Evolutionary conservation across 2,329 filamentous ascomycete species (phyloP).

Genomic region (Penicillium sp.): DNA sequence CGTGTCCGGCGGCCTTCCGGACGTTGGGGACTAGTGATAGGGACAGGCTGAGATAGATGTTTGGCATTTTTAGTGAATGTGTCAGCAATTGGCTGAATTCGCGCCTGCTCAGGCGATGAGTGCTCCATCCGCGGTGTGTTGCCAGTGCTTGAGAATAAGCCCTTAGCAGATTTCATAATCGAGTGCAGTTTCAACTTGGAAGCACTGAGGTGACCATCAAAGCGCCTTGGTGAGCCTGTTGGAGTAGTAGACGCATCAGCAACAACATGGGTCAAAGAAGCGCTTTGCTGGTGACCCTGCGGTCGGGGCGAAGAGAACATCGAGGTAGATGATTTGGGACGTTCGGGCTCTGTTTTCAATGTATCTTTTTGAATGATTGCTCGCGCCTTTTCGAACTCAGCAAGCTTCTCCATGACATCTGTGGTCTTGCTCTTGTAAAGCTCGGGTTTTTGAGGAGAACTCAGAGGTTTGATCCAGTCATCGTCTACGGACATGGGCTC

Average conservation of each 20-base stretch:
- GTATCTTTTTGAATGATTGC: conserved; percentile 10
- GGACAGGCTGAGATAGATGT: conserved; percentile 21
- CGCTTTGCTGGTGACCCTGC: conserved; percentile 56
- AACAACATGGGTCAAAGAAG: conserved; percentile 59
- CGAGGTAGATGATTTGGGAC: conserved; percentile 66
- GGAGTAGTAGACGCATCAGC: conserved; percentile 57
- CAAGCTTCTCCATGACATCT: conserved; percentile 57
- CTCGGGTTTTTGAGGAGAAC: conserved; percentile 47
- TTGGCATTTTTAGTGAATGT: conserved; percentile 14
- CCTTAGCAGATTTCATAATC: conserved; percentile 82
- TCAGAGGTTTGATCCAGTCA: conserved; percentile 59
- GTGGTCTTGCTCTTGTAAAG: conserved; percentile 61
- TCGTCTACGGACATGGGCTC: conserved; percentile 43
- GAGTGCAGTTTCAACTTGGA: conserved; percentile 92
- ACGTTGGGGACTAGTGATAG: conserved; percentile 32
- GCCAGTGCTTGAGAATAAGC: conserved; percentile 74
- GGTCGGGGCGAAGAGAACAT: conserved; percentile 53
- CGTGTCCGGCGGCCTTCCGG: conserved; percentile 52
- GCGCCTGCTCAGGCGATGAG: conserved; percentile 43
- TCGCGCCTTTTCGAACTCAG: conserved; percentile 29
- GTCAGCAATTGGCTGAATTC: conserved; percentile 28
- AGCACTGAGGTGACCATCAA: conserved; percentile 81
- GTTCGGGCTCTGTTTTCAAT: conserved; percentile 38
- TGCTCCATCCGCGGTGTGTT: conserved; percentile 58
- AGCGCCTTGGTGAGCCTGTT: conserved; percentile 55